Percentiles rank a stretch among this genome's conserved stretches.
phyloP scores from a whole-genome alignment of 2,329 filamentous ascomycete genomes.

The Emericellopsis cladophorae region DNA sequence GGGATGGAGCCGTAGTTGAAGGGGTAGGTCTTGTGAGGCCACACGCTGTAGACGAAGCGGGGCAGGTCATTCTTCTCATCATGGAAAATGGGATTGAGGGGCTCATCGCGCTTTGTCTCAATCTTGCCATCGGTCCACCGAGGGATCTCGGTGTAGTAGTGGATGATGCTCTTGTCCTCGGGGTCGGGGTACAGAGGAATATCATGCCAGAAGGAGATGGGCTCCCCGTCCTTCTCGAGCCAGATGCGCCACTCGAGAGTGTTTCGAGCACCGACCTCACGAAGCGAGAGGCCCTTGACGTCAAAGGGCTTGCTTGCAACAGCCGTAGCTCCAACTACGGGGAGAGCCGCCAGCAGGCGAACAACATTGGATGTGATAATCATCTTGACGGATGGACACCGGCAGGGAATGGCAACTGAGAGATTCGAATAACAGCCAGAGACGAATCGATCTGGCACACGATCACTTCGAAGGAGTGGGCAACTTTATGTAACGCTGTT shows the following conservation, averaged over 20 bases:
- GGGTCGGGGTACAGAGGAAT: conserved; percentile 23
- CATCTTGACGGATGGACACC: not conserved
- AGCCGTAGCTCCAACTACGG: conserved; percentile 3
- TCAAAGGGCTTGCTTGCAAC: conserved; percentile 10
- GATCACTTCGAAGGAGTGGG: too few relatives aligned
- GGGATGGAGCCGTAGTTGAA: conserved; percentile 30
- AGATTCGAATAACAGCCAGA: too few relatives aligned
- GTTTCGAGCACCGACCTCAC: conserved; percentile 24
- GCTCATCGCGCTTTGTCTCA: conserved; percentile 24
- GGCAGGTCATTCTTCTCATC: conserved; percentile 22
- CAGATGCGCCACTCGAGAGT: conserved; percentile 27
- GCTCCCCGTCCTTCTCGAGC: conserved; percentile 23
- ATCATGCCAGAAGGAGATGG: conserved; percentile 28
- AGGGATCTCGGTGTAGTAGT: conserved; percentile 27
- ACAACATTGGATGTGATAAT: not conserved
- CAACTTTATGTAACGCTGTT: too few relatives aligned
- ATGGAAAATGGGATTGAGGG: conserved; percentile 27
- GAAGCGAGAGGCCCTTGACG: conserved; percentile 12
- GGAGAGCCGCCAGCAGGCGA: conserved; percentile 1
- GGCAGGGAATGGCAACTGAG: too few relatives aligned
- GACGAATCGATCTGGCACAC: too few relatives aligned
- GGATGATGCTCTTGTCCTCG: conserved; percentile 19
- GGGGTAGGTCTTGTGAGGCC: conserved; percentile 28
- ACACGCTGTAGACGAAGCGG: conserved; percentile 26
- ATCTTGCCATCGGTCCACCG: conserved; percentile 26